Evolutionary conservation across 2,329 filamentous ascomycete species (phyloP).

Genomic region (Arthroderma uncinatum): DNA sequence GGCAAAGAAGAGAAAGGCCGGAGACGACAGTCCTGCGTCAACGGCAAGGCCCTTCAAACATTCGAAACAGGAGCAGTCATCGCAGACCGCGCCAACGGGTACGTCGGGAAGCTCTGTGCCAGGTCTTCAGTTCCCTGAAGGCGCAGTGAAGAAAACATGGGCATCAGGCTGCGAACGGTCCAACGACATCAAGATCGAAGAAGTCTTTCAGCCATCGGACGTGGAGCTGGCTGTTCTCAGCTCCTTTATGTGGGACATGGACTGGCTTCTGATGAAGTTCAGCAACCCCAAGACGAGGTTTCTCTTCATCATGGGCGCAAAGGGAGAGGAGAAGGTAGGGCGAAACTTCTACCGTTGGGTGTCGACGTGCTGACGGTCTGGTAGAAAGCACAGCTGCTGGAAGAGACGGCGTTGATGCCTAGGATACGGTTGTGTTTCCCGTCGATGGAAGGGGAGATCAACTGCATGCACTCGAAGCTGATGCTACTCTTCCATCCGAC

Average conservation of each 20-base stretch:
- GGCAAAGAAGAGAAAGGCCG: conserved; percentile 49
- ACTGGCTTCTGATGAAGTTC: conserved; percentile 67
- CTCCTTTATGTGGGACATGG: conserved; percentile 74
- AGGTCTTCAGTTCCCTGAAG: conserved; percentile 42
- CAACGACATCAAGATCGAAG: conserved; percentile 77
- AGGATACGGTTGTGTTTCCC: conserved; percentile 67
- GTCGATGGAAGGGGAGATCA: conserved; percentile 57
- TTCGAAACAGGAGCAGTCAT: conserved; percentile 12
- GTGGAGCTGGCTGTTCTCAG: conserved; percentile 71
- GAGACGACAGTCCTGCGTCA: conserved; percentile 27
- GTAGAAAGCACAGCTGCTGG: conserved; percentile 29
- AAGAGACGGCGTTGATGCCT: conserved; percentile 34
- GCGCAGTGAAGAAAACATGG: conserved; percentile 74
- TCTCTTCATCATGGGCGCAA: conserved; percentile 52
- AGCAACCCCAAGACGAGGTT: conserved; percentile 50
- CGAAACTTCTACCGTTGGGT: background rate
- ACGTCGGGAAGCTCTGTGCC: conserved; percentile 2
- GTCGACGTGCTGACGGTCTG: background rate
- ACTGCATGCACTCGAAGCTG: conserved; percentile 87
- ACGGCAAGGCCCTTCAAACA: conserved; percentile 19
- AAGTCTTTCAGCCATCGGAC: conserved; percentile 63
- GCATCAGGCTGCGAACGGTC: conserved; percentile 50
- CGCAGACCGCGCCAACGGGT: background rate
- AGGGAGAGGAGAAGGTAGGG: conserved; percentile 36
- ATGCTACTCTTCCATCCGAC: conserved; percentile 70